These are phyloP conservation scores for Zymoseptoria ardabiliae DNA, from an alignment of 2,329 filamentous ascomycete species.

Conservation along the genomic window DNA sequence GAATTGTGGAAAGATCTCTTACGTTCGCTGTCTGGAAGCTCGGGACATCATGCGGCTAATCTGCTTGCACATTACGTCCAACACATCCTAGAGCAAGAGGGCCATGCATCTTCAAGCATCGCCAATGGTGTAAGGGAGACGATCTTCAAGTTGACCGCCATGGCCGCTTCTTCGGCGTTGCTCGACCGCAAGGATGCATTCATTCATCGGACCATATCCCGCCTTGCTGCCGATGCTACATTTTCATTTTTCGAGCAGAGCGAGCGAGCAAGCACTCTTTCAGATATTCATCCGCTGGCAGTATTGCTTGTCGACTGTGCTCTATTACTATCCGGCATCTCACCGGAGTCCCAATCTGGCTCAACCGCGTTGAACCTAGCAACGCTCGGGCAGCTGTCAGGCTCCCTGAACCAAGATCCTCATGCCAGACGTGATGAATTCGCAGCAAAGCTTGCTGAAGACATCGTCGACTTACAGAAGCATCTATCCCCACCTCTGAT, in stretches of 20 bases:
- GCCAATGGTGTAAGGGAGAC: not conserved
- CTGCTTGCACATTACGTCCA: not conserved
- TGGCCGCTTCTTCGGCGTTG: constrained; percentile 3
- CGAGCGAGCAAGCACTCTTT: not conserved
- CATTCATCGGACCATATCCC: not conserved
- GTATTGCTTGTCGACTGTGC: not conserved
- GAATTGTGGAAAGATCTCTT: constrained; percentile 4
- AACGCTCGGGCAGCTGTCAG: not conserved
- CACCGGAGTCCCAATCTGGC: not conserved
- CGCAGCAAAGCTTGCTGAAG: not conserved
- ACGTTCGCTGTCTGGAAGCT: not conserved
- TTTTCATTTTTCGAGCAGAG: not conserved
- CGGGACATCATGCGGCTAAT: not conserved
- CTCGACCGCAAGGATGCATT: not conserved
- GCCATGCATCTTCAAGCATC: not conserved
- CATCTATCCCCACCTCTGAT: not conserved
- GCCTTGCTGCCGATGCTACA: not conserved
- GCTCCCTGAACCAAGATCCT: not conserved
- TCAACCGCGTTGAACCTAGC: not conserved
- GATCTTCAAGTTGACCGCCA: constrained; percentile 3
- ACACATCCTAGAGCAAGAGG: not conserved
- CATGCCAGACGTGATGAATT: not conserved
- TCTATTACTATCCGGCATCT: not conserved
- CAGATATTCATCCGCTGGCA: not conserved
- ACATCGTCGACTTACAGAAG: not conserved